Percentiles rank a stretch among this genome's conserved stretches.
Conservation (phyloP, 768 basidiomycete species). For the Megacollybia marginata region DNA sequence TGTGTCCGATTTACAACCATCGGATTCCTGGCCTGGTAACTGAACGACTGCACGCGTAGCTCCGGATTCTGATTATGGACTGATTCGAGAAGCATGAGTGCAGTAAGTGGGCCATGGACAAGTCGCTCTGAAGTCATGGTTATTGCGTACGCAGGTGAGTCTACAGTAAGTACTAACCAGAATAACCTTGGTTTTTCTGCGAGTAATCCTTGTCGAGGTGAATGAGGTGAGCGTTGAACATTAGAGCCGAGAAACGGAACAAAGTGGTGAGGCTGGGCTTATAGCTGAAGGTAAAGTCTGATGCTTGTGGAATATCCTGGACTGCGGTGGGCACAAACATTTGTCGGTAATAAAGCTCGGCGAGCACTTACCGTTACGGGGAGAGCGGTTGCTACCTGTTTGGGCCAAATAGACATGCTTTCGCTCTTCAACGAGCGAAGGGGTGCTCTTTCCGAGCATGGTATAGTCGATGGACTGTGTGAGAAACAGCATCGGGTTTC, state of each 20-base stretch:
- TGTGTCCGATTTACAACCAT: constrained; percentile 32
- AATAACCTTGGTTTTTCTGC: constrained; percentile 60
- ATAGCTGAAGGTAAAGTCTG: constrained; percentile 58
- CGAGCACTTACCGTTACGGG: constrained; percentile 35
- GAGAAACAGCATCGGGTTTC: constrained; percentile 68
- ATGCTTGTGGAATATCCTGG: constrained; percentile 34
- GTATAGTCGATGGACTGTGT: constrained; percentile 53
- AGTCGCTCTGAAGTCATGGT: constrained; percentile 48
- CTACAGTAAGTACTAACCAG: constrained; percentile 34
- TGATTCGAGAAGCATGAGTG: constrained; percentile 68
- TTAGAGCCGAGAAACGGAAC: constrained; percentile 83
- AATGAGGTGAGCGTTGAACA: constrained; percentile 80
- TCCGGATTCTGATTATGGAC: constrained; percentile 42
- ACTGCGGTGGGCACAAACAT: constrained; percentile 25
- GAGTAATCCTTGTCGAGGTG: constrained; percentile 77
- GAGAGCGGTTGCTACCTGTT: constrained; percentile 19
- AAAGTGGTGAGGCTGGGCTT: constrained; percentile 63
- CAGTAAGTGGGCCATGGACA: constrained; percentile 82
- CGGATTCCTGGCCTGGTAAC: constrained; percentile 52
- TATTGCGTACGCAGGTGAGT: not conserved
- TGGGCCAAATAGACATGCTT: constrained; percentile 56
- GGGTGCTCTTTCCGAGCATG: constrained; percentile 32
- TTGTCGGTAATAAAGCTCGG: too few species aligned
- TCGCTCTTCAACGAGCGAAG: constrained; percentile 55
- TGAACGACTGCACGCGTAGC: constrained; percentile 42